Percentiles rank a stretch among this genome's conserved stretches.
These are phyloP conservation scores for Megacollybia platyphylla DNA, from an alignment of 1,284 basidiomycete species.

Conservation along the genomic window DNA sequence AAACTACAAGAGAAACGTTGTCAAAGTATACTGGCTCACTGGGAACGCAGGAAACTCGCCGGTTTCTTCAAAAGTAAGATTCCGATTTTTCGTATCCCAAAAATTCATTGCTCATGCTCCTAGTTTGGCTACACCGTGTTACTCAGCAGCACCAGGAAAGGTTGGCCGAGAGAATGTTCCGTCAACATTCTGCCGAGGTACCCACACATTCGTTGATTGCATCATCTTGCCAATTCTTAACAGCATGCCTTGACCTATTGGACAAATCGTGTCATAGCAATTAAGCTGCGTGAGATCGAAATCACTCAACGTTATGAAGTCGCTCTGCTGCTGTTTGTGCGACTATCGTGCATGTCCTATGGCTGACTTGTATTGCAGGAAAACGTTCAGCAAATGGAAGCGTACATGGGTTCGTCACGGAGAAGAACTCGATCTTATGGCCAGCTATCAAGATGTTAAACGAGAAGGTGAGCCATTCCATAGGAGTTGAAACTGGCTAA, in stretches of 20 bases:
- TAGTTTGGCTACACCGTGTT: constrained; percentile 36
- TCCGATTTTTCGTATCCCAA: constrained; percentile 6
- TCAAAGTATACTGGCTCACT: constrained; percentile 29
- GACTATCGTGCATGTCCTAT: neutral
- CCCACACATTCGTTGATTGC: constrained; percentile 4
- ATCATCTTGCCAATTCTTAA: constrained; percentile 34
- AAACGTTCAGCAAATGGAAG: constrained; percentile 59
- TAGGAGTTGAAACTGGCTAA: neutral
- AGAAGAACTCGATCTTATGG: constrained; percentile 63
- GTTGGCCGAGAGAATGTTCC: constrained; percentile 26
- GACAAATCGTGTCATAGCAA: constrained; percentile 60
- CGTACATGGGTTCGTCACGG: constrained; percentile 42
- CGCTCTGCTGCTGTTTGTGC: constrained; percentile 32
- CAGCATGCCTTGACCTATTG: constrained; percentile 35
- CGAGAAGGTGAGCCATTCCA: constrained; percentile 40
- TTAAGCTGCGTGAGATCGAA: constrained; percentile 60
- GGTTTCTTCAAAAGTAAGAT: constrained; percentile 34
- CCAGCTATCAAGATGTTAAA: constrained; percentile 68
- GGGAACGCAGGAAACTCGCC: constrained; percentile 24
- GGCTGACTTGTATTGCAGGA: constrained; percentile 18
- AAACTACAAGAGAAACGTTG: constrained; percentile 35
- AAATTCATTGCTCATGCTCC: constrained; percentile 8
- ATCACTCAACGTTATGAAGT: constrained; percentile 36
- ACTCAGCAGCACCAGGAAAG: constrained; percentile 19
- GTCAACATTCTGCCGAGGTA: constrained; percentile 28